Evolutionary conservation across 768 basidiomycete species (phyloP).

Genomic region (Mrakia gelida): DNA sequence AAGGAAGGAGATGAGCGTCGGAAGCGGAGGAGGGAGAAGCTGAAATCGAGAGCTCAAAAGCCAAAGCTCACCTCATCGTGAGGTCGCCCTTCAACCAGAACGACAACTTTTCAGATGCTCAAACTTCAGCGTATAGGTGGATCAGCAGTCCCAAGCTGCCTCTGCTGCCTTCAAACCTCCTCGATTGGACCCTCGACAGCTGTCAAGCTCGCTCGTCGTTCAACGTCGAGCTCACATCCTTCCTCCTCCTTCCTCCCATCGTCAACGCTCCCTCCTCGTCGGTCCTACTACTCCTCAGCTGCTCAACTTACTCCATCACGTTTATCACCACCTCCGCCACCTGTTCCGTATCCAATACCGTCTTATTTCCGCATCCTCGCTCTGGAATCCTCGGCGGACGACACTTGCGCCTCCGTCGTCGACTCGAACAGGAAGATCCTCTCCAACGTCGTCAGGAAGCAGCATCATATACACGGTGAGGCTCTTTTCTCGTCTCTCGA

Average conservation of each 20-base stretch:
- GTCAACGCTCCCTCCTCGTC: neutral
- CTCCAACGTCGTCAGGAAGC: conserved; percentile 81
- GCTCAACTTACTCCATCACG: neutral
- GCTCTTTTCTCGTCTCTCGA: neutral
- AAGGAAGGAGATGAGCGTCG: neutral
- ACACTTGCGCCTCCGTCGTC: conserved; percentile 86
- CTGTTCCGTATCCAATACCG: neutral
- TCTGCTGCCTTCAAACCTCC: neutral
- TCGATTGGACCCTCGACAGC: neutral
- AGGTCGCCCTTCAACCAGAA: neutral
- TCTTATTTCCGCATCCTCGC: conserved; percentile 41
- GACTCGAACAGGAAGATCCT: conserved; percentile 56
- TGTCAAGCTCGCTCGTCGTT: neutral
- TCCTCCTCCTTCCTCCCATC: conserved; percentile 2
- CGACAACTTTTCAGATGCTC: neutral
- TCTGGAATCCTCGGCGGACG: conserved; percentile 86
- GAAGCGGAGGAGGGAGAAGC: neutral
- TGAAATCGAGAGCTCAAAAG: neutral
- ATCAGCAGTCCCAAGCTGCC: neutral
- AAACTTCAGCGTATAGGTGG: neutral
- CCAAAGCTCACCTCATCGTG: neutral
- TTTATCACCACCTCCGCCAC: neutral
- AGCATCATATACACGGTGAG: conserved; percentile 52
- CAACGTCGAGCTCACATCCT: neutral
- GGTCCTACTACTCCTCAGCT: neutral